Percentiles rank a stretch among this genome's conserved stretches.
Evolutionary conservation across 2,329 filamentous ascomycete genomes (phyloP).

Genomic region (Neofusicoccum cordaticola): DNA sequence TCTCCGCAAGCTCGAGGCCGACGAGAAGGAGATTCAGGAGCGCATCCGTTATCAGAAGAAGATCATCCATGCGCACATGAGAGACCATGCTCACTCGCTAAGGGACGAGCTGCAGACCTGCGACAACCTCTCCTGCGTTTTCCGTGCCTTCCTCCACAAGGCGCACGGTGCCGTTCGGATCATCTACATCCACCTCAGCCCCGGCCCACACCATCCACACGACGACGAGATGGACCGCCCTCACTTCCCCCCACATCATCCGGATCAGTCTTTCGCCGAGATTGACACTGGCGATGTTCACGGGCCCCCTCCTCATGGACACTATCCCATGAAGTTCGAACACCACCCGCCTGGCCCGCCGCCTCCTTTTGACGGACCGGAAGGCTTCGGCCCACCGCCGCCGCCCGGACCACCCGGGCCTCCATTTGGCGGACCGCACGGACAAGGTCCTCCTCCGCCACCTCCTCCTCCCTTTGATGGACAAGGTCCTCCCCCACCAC

Average conservation of each 20-base stretch:
- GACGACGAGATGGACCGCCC: slow-evolving; percentile 20
- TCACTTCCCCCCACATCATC: slow-evolving; percentile 22
- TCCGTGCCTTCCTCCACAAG: slow-evolving; percentile 38
- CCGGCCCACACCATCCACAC: slow-evolving; percentile 23
- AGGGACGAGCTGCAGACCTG: slow-evolving; percentile 42
- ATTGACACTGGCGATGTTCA: neutral
- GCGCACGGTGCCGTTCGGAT: slow-evolving; percentile 34
- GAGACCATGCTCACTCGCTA: slow-evolving; percentile 31
- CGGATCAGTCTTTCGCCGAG: slow-evolving; percentile 20
- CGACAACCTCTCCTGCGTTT: slow-evolving; percentile 42
- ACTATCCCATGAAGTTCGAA: slow-evolving; percentile 14
- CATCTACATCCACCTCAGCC: slow-evolving; percentile 29
- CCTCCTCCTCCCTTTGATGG: slow-evolving; percentile 19
- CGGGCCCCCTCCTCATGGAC: neutral
- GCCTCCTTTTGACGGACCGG: neutral
- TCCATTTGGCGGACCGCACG: neutral
- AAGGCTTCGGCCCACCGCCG: neutral
- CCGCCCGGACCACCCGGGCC: slow-evolving; percentile 3
- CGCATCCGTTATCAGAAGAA: slow-evolving; percentile 36
- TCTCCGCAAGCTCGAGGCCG: slow-evolving; percentile 38
- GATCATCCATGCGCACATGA: slow-evolving; percentile 31
- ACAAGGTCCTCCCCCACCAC: neutral
- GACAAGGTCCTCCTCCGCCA: slow-evolving; percentile 18
- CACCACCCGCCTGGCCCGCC: slow-evolving; percentile 15
- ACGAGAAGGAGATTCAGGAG: slow-evolving; percentile 37